Evolutionary conservation across 495 filamentous ascomycete genomes (phyloP).

Genomic region (Aspergillus coremiiformis): DNA sequence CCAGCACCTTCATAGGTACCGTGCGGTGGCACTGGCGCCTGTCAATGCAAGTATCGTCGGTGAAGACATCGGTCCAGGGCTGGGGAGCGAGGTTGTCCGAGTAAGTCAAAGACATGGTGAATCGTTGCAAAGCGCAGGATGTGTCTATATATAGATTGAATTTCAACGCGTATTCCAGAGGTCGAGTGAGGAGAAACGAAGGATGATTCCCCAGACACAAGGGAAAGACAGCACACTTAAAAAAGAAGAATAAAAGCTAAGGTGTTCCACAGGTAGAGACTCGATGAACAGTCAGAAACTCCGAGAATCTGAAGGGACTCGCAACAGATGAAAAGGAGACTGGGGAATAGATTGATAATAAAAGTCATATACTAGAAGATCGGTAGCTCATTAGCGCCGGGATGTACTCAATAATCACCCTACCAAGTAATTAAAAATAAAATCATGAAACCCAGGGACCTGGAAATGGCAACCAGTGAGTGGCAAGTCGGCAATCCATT

Average conservation of each 20-base stretch:
- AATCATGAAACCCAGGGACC: background rate
- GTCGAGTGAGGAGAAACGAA: background rate
- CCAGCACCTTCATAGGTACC: slow-evolving; percentile 60
- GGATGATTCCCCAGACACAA: background rate
- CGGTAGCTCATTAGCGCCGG: background rate
- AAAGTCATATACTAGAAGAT: background rate
- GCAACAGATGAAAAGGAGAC: background rate
- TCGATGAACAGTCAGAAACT: background rate
- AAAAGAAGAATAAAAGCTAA: background rate
- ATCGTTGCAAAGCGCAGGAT: background rate
- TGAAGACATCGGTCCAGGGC: slow-evolving; percentile 42
- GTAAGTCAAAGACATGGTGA: slow-evolving; percentile 37
- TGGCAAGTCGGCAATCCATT: background rate
- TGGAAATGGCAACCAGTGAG: background rate
- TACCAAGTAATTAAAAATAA: background rate
- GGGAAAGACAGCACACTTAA: background rate
- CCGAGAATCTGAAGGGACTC: background rate
- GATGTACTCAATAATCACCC: background rate
- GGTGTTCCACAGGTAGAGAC: background rate
- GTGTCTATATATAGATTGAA: slow-evolving; percentile 5
- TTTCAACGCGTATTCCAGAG: slow-evolving; percentile 1
- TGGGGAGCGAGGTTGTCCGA: slow-evolving; percentile 41
- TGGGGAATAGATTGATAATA: slow-evolving; percentile 1
- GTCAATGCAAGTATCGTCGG: slow-evolving; percentile 54
- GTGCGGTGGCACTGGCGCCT: slow-evolving; percentile 53